Base-by-base conservation (phyloP, 345 rosid species). In the Arabidopsis suecica region DNA sequence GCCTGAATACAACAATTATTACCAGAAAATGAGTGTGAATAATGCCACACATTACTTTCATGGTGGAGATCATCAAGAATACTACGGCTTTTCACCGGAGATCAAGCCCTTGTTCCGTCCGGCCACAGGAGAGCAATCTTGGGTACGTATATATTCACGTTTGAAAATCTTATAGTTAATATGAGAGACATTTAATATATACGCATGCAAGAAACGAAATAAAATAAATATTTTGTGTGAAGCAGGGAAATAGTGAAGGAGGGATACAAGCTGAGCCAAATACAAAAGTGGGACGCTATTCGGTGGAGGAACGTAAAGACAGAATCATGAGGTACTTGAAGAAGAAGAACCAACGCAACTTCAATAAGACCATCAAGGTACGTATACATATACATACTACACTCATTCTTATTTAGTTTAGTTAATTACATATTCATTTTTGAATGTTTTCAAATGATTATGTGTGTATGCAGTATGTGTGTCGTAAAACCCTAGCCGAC, bases 331-430 rank as follows among this genome's bases (percentile, higher is more conserved):
- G 92, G 79, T 93, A 89, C 65, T 65, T 91, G 82, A 91, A 89
- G 87, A 93, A 93, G 83, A 88, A 90, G 88, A 93, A 89, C 79
- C 92, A 86, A 77, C 88, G 98, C 74, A 93, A 93, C 82, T 91
- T 93, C 64, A 93, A 89, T 74, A 93, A 93, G 82, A 93, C 97
- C 32, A 93, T 93, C 73, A 89, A 93, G 95, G 98, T 93, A 20
- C 50, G 30, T 41, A 49, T 2, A 7, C 8, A 49, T 8, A 28
- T 28, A 28, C 32, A 28, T 28, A 13, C 11, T 28, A 13, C 11
- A 47, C 6, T 50, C 47, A 44, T 44, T 44, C 6, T 25, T 51
- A 5, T 36, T 22, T 49, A 23, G 3, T 4, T 69, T 49, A 23
- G 6, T 6, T 69, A 30, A 30, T n/a, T 36, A 16, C 18, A 16